A percentile compares a stretch with the other conserved stretches of the same genome.
These are phyloP conservation scores for Stachybotrys echinatus DNA, from an alignment of 2,329 filamentous ascomycete species.

Conservation along the genomic window DNA sequence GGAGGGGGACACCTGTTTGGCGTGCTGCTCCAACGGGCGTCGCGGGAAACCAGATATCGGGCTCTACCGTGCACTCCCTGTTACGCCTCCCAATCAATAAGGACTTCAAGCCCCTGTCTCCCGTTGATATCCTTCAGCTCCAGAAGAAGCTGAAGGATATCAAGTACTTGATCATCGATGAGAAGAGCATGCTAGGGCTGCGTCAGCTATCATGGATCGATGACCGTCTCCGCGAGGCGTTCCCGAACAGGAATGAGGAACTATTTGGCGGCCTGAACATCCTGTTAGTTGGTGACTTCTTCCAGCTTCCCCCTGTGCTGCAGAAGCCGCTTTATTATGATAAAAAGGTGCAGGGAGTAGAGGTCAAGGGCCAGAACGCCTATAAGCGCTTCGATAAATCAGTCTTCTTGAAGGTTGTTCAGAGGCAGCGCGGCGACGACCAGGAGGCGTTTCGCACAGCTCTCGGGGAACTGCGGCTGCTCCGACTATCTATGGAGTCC, in stretches of 20 bases:
- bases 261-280: not conserved
- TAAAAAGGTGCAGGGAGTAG: constrained; percentile 3
- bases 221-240: constrained; percentile 1
- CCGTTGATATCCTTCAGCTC: not conserved
- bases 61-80: constrained; percentile 1
- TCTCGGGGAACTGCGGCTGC: constrained; percentile 3
- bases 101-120: not conserved
- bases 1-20: constrained; percentile 2
- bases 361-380: constrained; percentile 2
- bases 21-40: not conserved
- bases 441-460: constrained; percentile 2
- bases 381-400: constrained; percentile 1
- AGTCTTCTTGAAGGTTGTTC: not conserved
- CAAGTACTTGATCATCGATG: constrained; percentile 1
- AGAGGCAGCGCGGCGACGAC: constrained; percentile 1
- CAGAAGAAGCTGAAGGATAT: constrained; percentile 3
- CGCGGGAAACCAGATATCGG: constrained; percentile 2
- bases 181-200: constrained; percentile 3
- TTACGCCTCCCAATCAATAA: not conserved
- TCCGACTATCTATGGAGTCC: constrained; percentile 2
- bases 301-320: not conserved
- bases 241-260: not conserved
- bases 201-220: constrained; percentile 3
- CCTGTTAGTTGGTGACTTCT: not conserved
- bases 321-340: constrained; percentile 3